Percentiles rank a stretch among this genome's conserved stretches.
Conservation (phyloP, 495 filamentous ascomycete species). For the Pyrenula aspistea region DNA sequence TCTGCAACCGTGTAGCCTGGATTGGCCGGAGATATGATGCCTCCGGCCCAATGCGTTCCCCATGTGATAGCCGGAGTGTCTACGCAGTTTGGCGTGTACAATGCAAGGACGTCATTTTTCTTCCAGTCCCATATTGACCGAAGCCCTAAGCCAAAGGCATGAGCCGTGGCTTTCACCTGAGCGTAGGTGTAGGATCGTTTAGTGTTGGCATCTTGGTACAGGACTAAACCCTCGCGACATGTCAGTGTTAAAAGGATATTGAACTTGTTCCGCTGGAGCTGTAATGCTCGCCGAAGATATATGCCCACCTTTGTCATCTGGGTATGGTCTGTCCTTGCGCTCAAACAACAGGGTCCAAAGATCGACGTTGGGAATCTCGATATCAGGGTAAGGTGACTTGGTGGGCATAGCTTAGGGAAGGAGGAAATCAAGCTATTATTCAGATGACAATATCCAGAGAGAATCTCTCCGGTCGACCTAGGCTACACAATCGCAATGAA, state of each 20-base stretch:
- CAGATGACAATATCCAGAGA: too few species aligned
- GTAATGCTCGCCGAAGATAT: neutral
- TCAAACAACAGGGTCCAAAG: conserved; percentile 74
- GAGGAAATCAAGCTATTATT: too few species aligned
- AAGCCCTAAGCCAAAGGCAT: conserved; percentile 71
- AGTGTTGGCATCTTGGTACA: conserved; percentile 68
- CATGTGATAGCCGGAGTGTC: conserved; percentile 62
- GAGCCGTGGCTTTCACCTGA: conserved; percentile 49
- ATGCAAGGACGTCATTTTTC: conserved; percentile 64
- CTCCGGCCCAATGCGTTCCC: conserved; percentile 78
- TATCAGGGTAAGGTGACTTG: conserved; percentile 22
- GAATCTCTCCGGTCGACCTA: too few species aligned
- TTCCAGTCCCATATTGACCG: conserved; percentile 61
- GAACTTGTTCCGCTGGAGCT: conserved; percentile 1
- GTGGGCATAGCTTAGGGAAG: conserved; percentile 32
- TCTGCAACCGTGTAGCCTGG: conserved; percentile 80
- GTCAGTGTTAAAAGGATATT: conserved; percentile 7
- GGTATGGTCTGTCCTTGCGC: conserved; percentile 50
- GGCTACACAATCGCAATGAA: too few species aligned
- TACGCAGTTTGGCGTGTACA: conserved; percentile 65
- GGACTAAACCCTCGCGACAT: conserved; percentile 38
- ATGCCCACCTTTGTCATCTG: conserved; percentile 38
- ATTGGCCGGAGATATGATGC: conserved; percentile 70
- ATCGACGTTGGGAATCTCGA: conserved; percentile 37
- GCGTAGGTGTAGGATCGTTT: conserved; percentile 62